Base-by-base conservation (phyloP, 345 rosid genomes). In the Microthlaspi erraticum region DNA sequence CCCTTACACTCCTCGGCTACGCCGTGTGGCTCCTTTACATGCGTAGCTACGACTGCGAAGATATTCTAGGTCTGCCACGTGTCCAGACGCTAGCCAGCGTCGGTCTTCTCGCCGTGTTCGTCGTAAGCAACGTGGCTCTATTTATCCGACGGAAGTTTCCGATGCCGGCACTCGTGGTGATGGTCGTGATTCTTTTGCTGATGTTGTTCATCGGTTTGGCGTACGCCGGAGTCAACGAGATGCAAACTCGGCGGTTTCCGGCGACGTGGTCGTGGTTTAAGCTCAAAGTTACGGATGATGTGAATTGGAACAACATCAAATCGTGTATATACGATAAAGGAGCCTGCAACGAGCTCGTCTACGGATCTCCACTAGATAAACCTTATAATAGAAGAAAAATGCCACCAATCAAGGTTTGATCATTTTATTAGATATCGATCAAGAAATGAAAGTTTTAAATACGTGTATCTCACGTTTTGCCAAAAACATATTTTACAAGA, bases 41-140 rank as follows among this genome's bases (percentile, higher is more conserved):
- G 92, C 83, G 81, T 60, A 81, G 80, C 78, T 88, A 84, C 19
- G 95, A 85, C 56, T 90, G 98, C 61, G 95, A 92, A 55, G 71
- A 70, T 39, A 79, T 92, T 23, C 54, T 88, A 64, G 77, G 81
- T 45, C 64, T 92, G 29, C 93, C 96, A 5, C 81, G 61, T 8
- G 50, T 86, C 23, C 95, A 86, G 32, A 76, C 41, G 0, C 80
- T 84, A 3, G 71, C 88, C 1, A 81, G 81, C 36, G 9, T 88
- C 2, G 82, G 82, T 1, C 57, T 90, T 64, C 62, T 92, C 9
- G 81, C 80, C 11, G 79, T 84, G 26, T 85, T 86, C 73, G 59
- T 85, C 17, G 52, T 81, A 1, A 76, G 79, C 66, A 86, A 79
- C 36, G 81, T 14, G 0, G 80, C 79, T 29, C 55, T 85, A 38